Evolutionary conservation across 257 asterid species (phyloP).

Genomic region (Primulina huaijiensis): DNA sequence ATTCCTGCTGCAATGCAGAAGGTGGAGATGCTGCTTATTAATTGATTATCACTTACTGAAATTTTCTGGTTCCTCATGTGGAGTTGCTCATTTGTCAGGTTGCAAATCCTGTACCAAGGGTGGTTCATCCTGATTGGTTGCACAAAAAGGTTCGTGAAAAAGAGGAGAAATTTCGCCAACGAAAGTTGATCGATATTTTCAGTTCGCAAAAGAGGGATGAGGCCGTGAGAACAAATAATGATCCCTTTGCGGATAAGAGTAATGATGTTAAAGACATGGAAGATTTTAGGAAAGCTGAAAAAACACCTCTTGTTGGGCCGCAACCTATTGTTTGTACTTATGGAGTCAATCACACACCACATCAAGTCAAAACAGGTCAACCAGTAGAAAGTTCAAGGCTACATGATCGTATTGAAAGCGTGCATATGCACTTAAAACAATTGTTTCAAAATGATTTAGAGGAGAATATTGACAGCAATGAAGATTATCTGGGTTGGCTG

Average conservation of each 20-base stretch:
- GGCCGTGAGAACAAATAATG: constrained; percentile 28
- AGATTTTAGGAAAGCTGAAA: constrained; percentile 59
- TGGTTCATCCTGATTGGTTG: constrained; percentile 98
- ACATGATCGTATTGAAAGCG: constrained; percentile 38
- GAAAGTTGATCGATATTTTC: constrained; percentile 84
- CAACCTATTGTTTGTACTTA: constrained; percentile 67
- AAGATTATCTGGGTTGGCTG: constrained; percentile 92
- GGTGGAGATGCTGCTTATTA: constrained; percentile 41
- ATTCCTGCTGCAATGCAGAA: constrained; percentile 99
- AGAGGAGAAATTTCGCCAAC: constrained; percentile 92
- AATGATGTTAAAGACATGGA: constrained; percentile 69
- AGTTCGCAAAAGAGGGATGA: constrained; percentile 43
- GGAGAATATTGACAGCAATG: constrained; percentile 59
- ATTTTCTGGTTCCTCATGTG: constrained; percentile 28
- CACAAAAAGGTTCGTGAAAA: constrained; percentile 97
- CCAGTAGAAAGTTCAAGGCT: constrained; percentile 35
- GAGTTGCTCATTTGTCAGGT: constrained; percentile 53
- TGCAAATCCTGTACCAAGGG: constrained; percentile 99
- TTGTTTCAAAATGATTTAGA: constrained; percentile 40
- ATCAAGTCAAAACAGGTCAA: constrained; percentile 35
- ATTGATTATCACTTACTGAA: constrained; percentile 3
- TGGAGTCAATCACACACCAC: constrained; percentile 39
- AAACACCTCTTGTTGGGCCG: constrained; percentile 43
- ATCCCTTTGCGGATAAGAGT: constrained; percentile 41
- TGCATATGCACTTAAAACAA: constrained; percentile 24